phyloP scores from a whole-genome alignment of 495 filamentous ascomycete genomes.

The Penicillium bialowiezense region DNA sequence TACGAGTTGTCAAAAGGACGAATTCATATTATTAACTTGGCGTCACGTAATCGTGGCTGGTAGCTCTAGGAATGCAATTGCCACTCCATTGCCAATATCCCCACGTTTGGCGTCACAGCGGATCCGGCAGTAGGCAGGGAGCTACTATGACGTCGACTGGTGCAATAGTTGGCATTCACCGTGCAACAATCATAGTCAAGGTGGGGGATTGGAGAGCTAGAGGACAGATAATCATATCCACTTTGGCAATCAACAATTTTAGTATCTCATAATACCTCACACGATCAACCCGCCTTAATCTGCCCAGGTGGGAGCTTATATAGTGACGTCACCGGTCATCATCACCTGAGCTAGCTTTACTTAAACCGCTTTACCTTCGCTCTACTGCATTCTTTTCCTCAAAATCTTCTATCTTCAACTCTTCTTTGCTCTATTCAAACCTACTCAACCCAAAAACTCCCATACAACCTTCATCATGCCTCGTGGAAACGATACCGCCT shows the following conservation, averaged over 20 bases:
- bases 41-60: conserved; percentile 13
- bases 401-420: not conserved
- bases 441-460: conserved; percentile 15
- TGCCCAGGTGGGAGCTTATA: not conserved
- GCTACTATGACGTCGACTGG: conserved; percentile 9
- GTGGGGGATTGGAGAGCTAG: not conserved
- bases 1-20: too few species aligned
- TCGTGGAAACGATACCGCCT: conserved; percentile 69
- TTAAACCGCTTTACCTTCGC: conserved; percentile 8
- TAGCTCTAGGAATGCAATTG: conserved; percentile 9
- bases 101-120: conserved; percentile 12
- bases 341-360: conserved; percentile 10
- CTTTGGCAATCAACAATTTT: too few species aligned
- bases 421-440: too few species aligned
- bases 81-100: conserved; percentile 1
- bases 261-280: too few species aligned
- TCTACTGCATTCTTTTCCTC: not conserved
- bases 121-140: conserved; percentile 6
- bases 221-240: not conserved
- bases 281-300: not conserved
- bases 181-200: not conserved
- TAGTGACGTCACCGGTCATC: conserved; percentile 34
- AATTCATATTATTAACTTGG: conserved; percentile 19
- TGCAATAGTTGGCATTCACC: conserved; percentile 9
- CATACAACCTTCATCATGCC: conserved; percentile 53